phyloP scores from a whole-genome alignment of 257 asterid species.

The Lantana camara region DNA sequence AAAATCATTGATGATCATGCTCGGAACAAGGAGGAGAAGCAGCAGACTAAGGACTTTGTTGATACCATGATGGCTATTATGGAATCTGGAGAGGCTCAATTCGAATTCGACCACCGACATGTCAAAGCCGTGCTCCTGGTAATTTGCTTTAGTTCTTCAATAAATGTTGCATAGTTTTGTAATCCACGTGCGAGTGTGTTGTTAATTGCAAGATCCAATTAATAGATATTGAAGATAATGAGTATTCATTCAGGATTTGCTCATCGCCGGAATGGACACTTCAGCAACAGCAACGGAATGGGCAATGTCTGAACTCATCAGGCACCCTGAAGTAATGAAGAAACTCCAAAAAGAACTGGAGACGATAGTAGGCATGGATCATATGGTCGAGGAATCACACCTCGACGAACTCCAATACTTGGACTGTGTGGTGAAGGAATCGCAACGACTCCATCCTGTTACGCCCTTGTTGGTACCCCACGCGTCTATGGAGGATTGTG shows the following conservation, averaged over 20 bases:
- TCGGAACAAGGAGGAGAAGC: constrained; percentile 3
- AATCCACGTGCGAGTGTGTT: no score
- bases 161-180: no score
- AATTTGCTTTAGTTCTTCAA: not conserved
- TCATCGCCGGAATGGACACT: constrained; percentile 28
- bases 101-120: constrained; percentile 44
- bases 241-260: constrained; percentile 33
- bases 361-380: no score
- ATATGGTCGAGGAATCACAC: no score
- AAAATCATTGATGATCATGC: constrained; percentile 45
- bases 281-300: constrained; percentile 22
- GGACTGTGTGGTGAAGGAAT: no score
- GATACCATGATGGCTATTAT: constrained; percentile 35
- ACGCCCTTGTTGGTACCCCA: not conserved
- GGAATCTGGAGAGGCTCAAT: constrained; percentile 43
- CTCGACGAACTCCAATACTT: no score
- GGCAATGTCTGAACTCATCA: constrained; percentile 18
- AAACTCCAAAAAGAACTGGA: no score
- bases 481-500: not conserved
- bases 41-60: constrained; percentile 34
- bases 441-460: not conserved
- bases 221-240: not conserved
- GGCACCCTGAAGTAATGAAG: constrained; percentile 16
- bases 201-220: no score
- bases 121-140: constrained; percentile 52